Conservation (phyloP, 1,284 basidiomycete genomes). For the Heliocybe sulcata region DNA sequence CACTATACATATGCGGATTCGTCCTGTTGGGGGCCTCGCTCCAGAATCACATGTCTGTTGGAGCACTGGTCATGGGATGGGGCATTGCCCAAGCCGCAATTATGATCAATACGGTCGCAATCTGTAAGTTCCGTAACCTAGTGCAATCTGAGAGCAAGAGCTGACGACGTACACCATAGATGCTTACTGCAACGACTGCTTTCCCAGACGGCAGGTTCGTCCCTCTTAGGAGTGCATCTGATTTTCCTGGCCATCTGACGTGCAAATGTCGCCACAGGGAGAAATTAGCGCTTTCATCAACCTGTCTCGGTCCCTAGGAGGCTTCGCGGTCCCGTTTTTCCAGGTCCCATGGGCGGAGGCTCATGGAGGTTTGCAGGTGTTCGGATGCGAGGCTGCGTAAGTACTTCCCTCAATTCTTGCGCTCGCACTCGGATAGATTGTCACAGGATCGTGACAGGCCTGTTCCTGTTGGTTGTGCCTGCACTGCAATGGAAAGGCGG, state of each 20-base stretch:
- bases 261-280: slow-evolving; percentile 46
- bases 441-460: slow-evolving; percentile 35
- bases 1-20: slow-evolving; percentile 59
- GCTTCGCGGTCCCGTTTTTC: slow-evolving; percentile 58
- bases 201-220: slow-evolving; percentile 54
- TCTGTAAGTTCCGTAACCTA: slow-evolving; percentile 45
- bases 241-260: not conserved
- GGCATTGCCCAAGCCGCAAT: slow-evolving; percentile 51
- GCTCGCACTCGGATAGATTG: not conserved
- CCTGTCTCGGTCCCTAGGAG: slow-evolving; percentile 48
- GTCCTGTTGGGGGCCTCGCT: slow-evolving; percentile 51
- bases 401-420: slow-evolving; percentile 11
- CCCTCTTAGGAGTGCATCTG: slow-evolving; percentile 46
- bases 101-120: slow-evolving; percentile 62
- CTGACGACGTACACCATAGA: too few species aligned
- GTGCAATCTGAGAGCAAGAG: slow-evolving; percentile 14
- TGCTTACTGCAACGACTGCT: slow-evolving; percentile 42
- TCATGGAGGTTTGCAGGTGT: slow-evolving; percentile 47
- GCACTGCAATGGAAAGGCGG: slow-evolving; percentile 40
- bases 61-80: slow-evolving; percentile 60
- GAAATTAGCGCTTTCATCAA: slow-evolving; percentile 57
- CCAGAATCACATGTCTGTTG: slow-evolving; percentile 48
- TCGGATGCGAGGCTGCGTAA: slow-evolving; percentile 52
- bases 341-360: slow-evolving; percentile 53
- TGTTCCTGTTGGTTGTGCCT: slow-evolving; percentile 46